Percentiles rank a stretch among this genome's conserved stretches.
These are phyloP conservation scores for Musa schizocarpa DNA, from an alignment of 176 grass and related monocot genomes.

Conservation along the genomic window DNA sequence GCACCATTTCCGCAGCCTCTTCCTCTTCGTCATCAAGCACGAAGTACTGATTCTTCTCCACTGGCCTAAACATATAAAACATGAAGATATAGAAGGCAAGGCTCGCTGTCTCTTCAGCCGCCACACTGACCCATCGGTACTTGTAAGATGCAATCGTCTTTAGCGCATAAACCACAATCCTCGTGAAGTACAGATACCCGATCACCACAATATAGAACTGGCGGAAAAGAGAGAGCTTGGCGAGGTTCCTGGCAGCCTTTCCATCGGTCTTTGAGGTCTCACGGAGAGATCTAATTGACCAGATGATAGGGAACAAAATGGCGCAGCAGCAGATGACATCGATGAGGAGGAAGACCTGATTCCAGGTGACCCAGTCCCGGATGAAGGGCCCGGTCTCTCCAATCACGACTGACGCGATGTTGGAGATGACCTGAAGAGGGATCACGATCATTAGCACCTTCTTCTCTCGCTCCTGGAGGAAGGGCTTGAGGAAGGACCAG, in stretches of 20 bases:
- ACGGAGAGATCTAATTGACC: slow-evolving; percentile 70
- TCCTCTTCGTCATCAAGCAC: slow-evolving; percentile 76
- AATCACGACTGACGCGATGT: slow-evolving; percentile 72
- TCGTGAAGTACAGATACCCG: slow-evolving; percentile 90
- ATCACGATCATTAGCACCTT: slow-evolving; percentile 92
- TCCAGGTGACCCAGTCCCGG: slow-evolving; percentile 70
- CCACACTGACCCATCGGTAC: slow-evolving; percentile 92
- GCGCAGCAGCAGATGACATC: slow-evolving; percentile 89
- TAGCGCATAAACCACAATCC: slow-evolving; percentile 90
- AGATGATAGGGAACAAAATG: slow-evolving; percentile 78
- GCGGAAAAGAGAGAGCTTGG: slow-evolving; percentile 85
- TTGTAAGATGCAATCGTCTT: slow-evolving; percentile 93
- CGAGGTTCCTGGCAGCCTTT: slow-evolving; percentile 68
- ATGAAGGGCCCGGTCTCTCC: slow-evolving; percentile 75
- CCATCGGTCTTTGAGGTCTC: slow-evolving; percentile 96
- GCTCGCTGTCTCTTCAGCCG: slow-evolving; percentile 59
- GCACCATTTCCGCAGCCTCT: slow-evolving; percentile 68
- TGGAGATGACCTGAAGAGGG: slow-evolving; percentile 77
- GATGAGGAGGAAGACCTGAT: slow-evolving; percentile 77
- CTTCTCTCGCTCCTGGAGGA: slow-evolving; percentile 96
- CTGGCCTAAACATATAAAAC: slow-evolving; percentile 92
- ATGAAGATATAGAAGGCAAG: slow-evolving; percentile 88
- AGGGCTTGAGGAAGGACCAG: slow-evolving; percentile 93
- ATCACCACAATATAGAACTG: slow-evolving; percentile 90
- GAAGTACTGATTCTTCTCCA: slow-evolving; percentile 93